Evolutionary conservation across 176 grass and related monocot species (phyloP).

Genomic region (Eragrostis nindensis): DNA sequence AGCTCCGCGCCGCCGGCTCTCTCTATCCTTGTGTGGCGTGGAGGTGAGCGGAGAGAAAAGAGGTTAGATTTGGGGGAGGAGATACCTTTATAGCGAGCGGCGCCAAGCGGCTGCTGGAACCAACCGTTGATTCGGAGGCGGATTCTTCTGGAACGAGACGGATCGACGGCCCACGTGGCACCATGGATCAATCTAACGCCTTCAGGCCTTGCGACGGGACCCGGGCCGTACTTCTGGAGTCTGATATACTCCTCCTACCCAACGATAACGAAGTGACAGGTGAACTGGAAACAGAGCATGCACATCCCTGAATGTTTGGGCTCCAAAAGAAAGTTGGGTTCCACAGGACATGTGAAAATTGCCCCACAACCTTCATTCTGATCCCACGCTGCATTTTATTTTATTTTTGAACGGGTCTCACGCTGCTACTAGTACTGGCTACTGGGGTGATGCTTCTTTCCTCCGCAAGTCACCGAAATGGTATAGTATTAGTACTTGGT

Average conservation of each 20-base stretch:
- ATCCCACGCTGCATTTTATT: neutral
- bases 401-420: too few relatives aligned
- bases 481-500: too few relatives aligned
- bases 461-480: neutral
- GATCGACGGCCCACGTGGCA: conserved; percentile 12
- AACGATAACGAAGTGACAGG: neutral
- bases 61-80: neutral
- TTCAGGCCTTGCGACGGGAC: too few relatives aligned
- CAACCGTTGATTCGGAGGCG: conserved; percentile 50
- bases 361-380: neutral
- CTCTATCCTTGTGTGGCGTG: conserved; percentile 1
- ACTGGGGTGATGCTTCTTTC: neutral
- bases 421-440: neutral
- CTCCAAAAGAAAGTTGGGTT: neutral
- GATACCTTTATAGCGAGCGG: conserved; percentile 26
- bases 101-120: neutral
- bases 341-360: too few relatives aligned
- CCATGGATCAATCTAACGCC: neutral
- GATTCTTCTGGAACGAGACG: conserved; percentile 37
- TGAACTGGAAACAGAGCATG: neutral
- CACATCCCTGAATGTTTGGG: neutral
- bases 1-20: conserved; percentile 47
- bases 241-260: too few relatives aligned
- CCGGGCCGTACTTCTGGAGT: neutral
- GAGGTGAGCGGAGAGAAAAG: conserved; percentile 6